Evolutionary conservation across 169 alveolate species (phyloP).

Genomic region (Cryptosporidium bovis): DNA sequence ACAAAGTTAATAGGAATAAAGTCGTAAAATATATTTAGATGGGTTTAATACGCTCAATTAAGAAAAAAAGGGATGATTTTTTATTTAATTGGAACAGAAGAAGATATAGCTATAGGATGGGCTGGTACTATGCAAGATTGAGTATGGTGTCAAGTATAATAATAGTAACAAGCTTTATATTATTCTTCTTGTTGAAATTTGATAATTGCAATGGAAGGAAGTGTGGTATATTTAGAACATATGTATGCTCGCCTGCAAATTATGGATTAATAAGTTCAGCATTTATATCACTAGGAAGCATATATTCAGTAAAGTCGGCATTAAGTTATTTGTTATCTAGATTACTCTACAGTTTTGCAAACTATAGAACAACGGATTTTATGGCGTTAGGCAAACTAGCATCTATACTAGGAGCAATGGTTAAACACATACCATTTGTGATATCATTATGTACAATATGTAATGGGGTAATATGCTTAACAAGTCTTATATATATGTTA

Average conservation of each 20-base stretch:
- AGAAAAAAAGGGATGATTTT: slow-evolving; percentile 52
- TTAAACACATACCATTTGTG: slow-evolving; percentile 56
- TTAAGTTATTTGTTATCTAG: slow-evolving; percentile 53
- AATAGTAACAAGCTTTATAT: slow-evolving; percentile 38
- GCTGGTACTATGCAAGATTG: slow-evolving; percentile 58
- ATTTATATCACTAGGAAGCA: slow-evolving; percentile 52
- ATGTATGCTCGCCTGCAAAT: slow-evolving; percentile 35
- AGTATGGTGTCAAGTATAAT: slow-evolving; percentile 30
- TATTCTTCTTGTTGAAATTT: slow-evolving; percentile 22
- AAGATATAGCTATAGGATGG: slow-evolving; percentile 72
- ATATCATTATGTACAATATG: slow-evolving; percentile 43
- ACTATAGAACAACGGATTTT: slow-evolving; percentile 65
- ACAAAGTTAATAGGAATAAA: no score
- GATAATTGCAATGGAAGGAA: slow-evolving; percentile 30
- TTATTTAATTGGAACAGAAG: slow-evolving; percentile 67
- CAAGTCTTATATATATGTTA: slow-evolving; percentile 45
- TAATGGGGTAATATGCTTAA: slow-evolving; percentile 42
- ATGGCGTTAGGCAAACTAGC: slow-evolving; percentile 67
- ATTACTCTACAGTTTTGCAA: slow-evolving; percentile 56
- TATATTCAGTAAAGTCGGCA: slow-evolving; percentile 52
- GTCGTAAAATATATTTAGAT: no score
- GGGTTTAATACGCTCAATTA: slow-evolving; percentile 1
- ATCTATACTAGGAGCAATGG: slow-evolving; percentile 63
- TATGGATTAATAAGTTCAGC: slow-evolving; percentile 5
- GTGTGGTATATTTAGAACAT: slow-evolving; percentile 53